Evolutionary conservation across 2,329 filamentous ascomycete genomes (phyloP).

Genomic region (Orbilia quercus): DNA sequence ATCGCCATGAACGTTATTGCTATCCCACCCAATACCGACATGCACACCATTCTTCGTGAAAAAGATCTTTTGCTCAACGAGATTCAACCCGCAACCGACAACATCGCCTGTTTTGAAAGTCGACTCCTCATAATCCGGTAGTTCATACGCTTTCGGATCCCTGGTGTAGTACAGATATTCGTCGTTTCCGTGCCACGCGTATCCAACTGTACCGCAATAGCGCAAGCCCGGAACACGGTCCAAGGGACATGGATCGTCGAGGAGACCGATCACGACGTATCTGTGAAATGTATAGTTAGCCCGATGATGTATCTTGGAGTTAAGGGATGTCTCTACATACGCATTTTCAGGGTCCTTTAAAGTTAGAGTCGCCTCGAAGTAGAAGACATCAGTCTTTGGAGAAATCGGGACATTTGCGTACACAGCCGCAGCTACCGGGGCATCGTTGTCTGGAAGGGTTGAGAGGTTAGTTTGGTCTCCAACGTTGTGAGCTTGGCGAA

Average conservation of each 20-base stretch:
- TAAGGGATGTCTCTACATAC: constrained; percentile 31
- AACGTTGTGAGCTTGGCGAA: too few relatives aligned
- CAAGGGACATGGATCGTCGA: constrained; percentile 37
- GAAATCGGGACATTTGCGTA: constrained; percentile 36
- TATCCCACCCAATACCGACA: constrained; percentile 19
- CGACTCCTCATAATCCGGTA: background rate
- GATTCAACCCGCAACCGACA: constrained; percentile 38
- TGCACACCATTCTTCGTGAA: constrained; percentile 40
- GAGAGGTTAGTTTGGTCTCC: background rate
- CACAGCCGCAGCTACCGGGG: constrained; percentile 12
- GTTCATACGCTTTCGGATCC: constrained; percentile 6
- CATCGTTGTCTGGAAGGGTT: constrained; percentile 7
- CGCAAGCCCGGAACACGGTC: constrained; percentile 31
- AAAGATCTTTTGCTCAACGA: constrained; percentile 22
- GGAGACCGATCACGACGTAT: constrained; percentile 30
- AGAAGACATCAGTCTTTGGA: constrained; percentile 40
- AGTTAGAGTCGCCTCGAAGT: constrained; percentile 26
- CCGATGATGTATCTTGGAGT: too few relatives aligned
- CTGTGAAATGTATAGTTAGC: constrained; percentile 3
- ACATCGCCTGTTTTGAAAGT: constrained; percentile 28
- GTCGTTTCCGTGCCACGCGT: constrained; percentile 49
- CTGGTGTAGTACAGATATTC: constrained; percentile 22
- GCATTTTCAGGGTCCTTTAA: constrained; percentile 12
- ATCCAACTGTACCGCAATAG: constrained; percentile 23
- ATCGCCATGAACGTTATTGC: constrained; percentile 17